phyloP scores from a whole-genome alignment of 176 grass and related monocot genomes.

The Ensete glaucum region DNA sequence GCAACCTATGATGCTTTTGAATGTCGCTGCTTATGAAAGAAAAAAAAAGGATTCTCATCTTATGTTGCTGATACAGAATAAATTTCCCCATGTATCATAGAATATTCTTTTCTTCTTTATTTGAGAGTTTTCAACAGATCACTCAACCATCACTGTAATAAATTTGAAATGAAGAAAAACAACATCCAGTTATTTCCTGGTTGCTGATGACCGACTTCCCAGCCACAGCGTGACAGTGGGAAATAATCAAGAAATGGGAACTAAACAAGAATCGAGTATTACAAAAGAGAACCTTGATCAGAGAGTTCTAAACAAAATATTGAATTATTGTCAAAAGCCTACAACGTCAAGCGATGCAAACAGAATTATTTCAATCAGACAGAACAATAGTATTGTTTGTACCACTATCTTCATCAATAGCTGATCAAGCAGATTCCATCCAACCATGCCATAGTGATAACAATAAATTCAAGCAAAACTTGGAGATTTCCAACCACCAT shows the following conservation, averaged over 20 bases:
- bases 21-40: not conserved
- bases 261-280: not conserved
- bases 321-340: not conserved
- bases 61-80: not conserved
- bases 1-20: not conserved
- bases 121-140: not conserved
- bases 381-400: no score
- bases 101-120: not conserved
- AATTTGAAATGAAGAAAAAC: not conserved
- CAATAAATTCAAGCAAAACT: not conserved
- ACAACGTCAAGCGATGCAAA: not conserved
- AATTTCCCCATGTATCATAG: not conserved
- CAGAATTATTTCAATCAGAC: not conserved
- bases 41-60: not conserved
- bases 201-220: not conserved
- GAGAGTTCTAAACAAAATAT: not conserved
- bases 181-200: not conserved
- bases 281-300: not conserved
- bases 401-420: no score
- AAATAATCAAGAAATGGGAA: not conserved
- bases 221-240: not conserved
- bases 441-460: not conserved
- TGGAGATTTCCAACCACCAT: not conserved
- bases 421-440: no score
- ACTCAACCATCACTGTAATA: not conserved